These are phyloP conservation scores for Zostera marina DNA, from an alignment of 116 monocot species.

Conservation along the genomic window DNA sequence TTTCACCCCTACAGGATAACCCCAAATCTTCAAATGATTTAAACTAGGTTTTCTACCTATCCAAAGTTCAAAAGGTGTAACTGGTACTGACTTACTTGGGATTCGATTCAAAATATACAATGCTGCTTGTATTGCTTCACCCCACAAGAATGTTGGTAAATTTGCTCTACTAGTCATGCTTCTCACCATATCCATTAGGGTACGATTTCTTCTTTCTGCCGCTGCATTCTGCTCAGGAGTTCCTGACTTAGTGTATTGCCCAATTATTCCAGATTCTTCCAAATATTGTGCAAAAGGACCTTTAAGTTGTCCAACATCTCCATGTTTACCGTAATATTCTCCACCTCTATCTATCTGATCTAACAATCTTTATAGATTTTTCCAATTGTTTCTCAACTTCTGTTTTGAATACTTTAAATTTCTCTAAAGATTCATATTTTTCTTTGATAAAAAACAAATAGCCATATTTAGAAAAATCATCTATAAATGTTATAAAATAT, in stretches of 20 bases:
- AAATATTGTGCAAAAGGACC: no score
- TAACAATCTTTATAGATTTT: slow-evolving; percentile 10
- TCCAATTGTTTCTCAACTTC: slow-evolving; percentile 1
- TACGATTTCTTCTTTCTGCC: slow-evolving; percentile 3
- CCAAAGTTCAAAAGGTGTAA: slow-evolving; percentile 3
- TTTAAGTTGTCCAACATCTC: neutral
- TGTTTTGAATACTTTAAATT: no score
- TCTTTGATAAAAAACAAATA: no score
- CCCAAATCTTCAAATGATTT: no score
- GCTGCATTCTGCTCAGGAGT: slow-evolving; percentile 3
- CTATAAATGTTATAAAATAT: slow-evolving; percentile 12
- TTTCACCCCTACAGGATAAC: no score
- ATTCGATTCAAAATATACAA: neutral
- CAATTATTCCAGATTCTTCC: slow-evolving; percentile 1
- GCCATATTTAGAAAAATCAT: slow-evolving; percentile 1
- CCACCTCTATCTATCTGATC: slow-evolving; percentile 7
- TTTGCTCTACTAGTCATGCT: neutral
- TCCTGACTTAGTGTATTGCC: slow-evolving; percentile 1
- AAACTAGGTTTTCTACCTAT: neutral
- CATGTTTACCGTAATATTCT: slow-evolving; percentile 7
- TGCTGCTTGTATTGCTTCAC: neutral
- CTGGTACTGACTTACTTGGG: neutral
- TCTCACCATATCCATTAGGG: slow-evolving; percentile 4
- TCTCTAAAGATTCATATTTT: no score
- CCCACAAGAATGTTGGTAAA: slow-evolving; percentile 3